A percentile compares a stretch with the other conserved stretches of the same genome.
Evolutionary conservation across 768 basidiomycete species (phyloP).

Genomic region (Lactifluus echinatus): DNA sequence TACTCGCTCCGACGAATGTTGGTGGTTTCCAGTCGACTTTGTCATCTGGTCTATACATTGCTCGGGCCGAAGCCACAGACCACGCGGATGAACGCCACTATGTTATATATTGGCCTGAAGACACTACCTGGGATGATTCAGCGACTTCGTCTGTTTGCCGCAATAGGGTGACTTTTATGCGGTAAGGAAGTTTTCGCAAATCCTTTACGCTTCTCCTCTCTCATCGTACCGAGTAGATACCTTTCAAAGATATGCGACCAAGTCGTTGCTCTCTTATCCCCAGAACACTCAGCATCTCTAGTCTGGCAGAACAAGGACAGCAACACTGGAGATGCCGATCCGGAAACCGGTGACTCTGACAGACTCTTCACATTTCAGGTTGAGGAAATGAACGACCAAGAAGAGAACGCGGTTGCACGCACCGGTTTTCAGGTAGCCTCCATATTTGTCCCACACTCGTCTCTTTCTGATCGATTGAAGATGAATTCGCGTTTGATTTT

Average conservation of each 20-base stretch:
- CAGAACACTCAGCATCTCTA: constrained; percentile 36
- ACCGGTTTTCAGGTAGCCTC: constrained; percentile 38
- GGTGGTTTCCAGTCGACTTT: constrained; percentile 26
- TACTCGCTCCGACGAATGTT: too few species aligned
- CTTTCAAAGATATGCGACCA: constrained; percentile 39
- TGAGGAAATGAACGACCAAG: constrained; percentile 44
- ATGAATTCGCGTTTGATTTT: background rate
- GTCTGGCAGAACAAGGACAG: constrained; percentile 34
- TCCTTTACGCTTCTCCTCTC: background rate
- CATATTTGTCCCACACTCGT: too few species aligned
- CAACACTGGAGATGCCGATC: constrained; percentile 23
- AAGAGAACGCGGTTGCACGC: constrained; percentile 37
- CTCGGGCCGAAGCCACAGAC: background rate
- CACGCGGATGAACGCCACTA: constrained; percentile 27
- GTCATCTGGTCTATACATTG: constrained; percentile 32
- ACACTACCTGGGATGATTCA: constrained; percentile 47
- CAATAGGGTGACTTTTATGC: constrained; percentile 53
- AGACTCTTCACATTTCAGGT: constrained; percentile 47
- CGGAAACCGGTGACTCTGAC: constrained; percentile 36
- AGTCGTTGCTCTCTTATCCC: constrained; percentile 40
- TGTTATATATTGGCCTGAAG: constrained; percentile 25
- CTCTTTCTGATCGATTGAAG: background rate
- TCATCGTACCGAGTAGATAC: background rate
- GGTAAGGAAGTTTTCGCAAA: constrained; percentile 30
- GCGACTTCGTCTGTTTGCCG: constrained; percentile 35